Base-by-base conservation (phyloP, 2,329 filamentous ascomycete species). In the Exserohilum rostratum region DNA sequence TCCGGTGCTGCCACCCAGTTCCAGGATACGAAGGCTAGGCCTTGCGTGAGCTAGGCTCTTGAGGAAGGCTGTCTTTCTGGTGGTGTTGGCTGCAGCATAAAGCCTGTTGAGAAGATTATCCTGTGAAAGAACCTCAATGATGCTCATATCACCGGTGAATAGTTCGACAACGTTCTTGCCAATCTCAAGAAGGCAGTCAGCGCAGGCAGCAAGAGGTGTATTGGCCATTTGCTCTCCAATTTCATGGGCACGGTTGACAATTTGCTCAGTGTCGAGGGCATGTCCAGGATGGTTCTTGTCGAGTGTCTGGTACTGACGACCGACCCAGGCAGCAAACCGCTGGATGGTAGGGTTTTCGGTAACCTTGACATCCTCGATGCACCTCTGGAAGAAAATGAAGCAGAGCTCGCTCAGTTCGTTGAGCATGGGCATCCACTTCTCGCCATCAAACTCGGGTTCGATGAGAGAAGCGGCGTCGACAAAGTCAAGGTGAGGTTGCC, bases 1-100 rank as follows among this genome's bases (percentile, higher is more conserved):
- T 2, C 51, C 51, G 9, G 44, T 48, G 13, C 57, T 50, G 1
- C 46, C 46, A 6, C 50, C 47, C 13, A 59, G 35, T 27, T 59
- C 50, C 11, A 60, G 38, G 1, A 54, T 17, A 6, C 47, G 29
- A 37, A 55, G 45, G 3, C n/a, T 25, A 10, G 55, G 29, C 25
- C 47, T 35, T 10, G 46, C 50, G 47, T 57, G 53, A 12, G 46
- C 53, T 3, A 57, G 33, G 33, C 18, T 15, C 17, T n/a, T 35
- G 33, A 46, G 12, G 10, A 46, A 38, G 2, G 13, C 22, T 3
- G 44, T 29, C n/a, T 42, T 11, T 2, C 54, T 34, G n/a, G 46
- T 33, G 9, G 46, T 22, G 3, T 42, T 37, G 35, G 35, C 46
- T 5, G 44, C 30, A 20, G n/a, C 10, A 25, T 30, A 30, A 25